A percentile compares a stretch with the other conserved stretches of the same genome.
Evolutionary conservation across 1,284 basidiomycete genomes (phyloP).

Genomic region (Schizopora paradoxa): DNA sequence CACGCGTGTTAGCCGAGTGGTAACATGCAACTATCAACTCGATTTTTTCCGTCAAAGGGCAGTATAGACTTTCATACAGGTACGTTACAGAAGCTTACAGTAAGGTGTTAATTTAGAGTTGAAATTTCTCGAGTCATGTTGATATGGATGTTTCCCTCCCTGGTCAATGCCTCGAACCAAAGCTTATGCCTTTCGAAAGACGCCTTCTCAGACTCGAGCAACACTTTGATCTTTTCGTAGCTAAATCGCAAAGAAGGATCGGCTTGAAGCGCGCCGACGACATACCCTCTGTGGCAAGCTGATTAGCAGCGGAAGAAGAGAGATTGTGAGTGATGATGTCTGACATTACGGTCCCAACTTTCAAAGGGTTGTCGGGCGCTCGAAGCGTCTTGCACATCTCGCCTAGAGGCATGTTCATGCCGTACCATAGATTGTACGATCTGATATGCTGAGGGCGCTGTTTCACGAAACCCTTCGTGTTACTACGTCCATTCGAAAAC

Average conservation of each 20-base stretch:
- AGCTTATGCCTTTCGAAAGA: conserved; percentile 12
- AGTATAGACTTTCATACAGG: too few species aligned
- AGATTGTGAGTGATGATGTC: conserved; percentile 20
- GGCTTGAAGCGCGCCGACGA: conserved; percentile 39
- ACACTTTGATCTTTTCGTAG: conserved; percentile 30
- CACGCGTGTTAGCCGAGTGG: too few species aligned
- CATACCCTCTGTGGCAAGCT: conserved; percentile 34
- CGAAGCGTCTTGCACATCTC: conserved; percentile 44
- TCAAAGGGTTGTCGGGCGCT: conserved; percentile 40
- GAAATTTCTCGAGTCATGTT: too few species aligned
- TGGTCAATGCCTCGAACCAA: too few species aligned
- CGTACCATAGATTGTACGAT: conserved; percentile 55
- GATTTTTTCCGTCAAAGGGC: too few species aligned
- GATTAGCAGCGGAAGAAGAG: background rate
- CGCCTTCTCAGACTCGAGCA: conserved; percentile 28
- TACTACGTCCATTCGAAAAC: conserved; percentile 2
- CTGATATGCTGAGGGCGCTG: conserved; percentile 43
- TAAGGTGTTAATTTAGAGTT: too few species aligned
- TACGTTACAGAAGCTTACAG: too few species aligned
- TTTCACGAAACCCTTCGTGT: conserved; percentile 10
- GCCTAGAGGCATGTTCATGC: conserved; percentile 36
- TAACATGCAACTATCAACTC: too few species aligned
- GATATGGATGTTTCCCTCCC: too few species aligned
- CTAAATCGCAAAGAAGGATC: conserved; percentile 36
- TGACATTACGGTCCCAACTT: conserved; percentile 53